These are phyloP conservation scores for Phytophthora crassamura DNA, from an alignment of 352 stramenopile genomes.

Conservation along the genomic window DNA sequence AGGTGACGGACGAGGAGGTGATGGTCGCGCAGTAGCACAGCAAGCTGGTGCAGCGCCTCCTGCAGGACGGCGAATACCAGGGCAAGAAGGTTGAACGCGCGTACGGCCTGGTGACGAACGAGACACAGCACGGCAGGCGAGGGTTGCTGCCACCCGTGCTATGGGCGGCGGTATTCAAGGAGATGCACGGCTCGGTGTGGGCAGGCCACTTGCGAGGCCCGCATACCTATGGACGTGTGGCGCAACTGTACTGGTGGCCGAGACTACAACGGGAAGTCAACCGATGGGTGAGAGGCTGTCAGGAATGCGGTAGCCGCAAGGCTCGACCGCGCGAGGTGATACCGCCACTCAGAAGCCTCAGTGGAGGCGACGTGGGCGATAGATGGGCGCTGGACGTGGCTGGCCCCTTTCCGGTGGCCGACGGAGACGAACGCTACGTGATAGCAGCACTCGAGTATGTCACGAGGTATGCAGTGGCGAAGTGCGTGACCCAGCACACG, in stretches of 20 bases:
- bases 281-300: no score
- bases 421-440: neutral
- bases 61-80: neutral
- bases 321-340: neutral
- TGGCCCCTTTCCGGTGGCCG: no score
- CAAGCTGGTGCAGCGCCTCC: neutral
- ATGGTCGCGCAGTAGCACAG: neutral
- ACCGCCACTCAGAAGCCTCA: neutral
- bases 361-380: neutral
- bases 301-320: neutral
- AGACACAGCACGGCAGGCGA: neutral
- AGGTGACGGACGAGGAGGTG: neutral
- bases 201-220: constrained; percentile 1
- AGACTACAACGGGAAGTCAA: no score
- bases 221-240: no score
- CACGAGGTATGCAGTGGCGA: neutral
- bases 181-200: neutral
- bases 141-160: neutral
- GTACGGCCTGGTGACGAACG: neutral
- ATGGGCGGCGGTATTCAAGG: neutral
- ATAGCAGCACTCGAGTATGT: neutral
- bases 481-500: neutral
- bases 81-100: neutral
- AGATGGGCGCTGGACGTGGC: neutral
- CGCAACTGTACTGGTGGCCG: no score